Evolutionary conservation across 441 rosid genomes (phyloP), one percentile per base, ranked within the genome.

Genomic region (Populus tomentosa): DNA sequence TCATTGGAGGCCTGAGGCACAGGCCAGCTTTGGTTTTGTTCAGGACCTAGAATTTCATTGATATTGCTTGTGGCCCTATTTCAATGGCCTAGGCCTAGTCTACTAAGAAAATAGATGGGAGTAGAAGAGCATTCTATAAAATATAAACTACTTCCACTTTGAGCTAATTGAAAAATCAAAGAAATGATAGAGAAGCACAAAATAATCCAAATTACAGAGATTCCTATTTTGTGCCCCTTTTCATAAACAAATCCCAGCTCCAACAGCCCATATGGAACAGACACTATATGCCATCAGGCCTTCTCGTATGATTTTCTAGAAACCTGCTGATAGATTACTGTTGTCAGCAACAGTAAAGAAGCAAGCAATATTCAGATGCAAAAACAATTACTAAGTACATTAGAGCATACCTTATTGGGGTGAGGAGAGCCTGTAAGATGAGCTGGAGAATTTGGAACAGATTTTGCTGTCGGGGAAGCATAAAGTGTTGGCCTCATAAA

Each of bases 381-480:
- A 32, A 2, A 33, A 77, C 6, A 23, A 8, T 7, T 32, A 23
- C 14, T 4, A 8, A 1, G 1, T 10, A 9, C 18, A 14, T 32
- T 21, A 66, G 23, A 28, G 76, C 75, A 8, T 88, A 87, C 97
- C 82, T 75, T 71, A 35, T 80, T 72, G 0, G 86, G 80, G 30
- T 28, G 30, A 28, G 30, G 30, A 28, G 30, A 28, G 30, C 30
- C 30, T 28, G 30, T 28, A 36, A n/a, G 73, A 35, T 74, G 50
- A 13, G 74, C 42, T 2, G 90, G 77, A 18, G 90, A 82, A 71
- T 46, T 72, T 20, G 82, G 86, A 61, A 35, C 30, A 1, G 85
- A 28, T 74, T 79, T 85, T 32, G 72, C 82, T 18, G 92, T 93
- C 18, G 91, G 95, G 72, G 97, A 89, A 74, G 88, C 71, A 65